These are phyloP conservation scores for Entamoeba moshkovskii DNA, from an alignment of 208 protist species.

Conservation along the genomic window DNA sequence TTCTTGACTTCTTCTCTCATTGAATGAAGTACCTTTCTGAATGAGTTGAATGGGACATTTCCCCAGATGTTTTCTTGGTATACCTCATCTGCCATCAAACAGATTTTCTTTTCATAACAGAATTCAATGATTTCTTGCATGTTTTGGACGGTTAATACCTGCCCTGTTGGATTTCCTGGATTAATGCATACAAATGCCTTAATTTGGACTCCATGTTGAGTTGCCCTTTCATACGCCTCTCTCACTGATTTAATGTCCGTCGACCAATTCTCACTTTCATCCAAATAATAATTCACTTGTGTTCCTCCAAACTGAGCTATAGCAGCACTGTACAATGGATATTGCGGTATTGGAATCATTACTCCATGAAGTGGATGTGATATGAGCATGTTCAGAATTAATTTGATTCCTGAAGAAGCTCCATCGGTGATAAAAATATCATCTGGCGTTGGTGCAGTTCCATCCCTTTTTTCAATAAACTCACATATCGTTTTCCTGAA, in stretches of 20 bases:
- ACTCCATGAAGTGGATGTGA: constrained; percentile 28
- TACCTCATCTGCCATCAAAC: constrained; percentile 91
- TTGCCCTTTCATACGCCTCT: constrained; percentile 45
- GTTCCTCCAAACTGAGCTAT: constrained; percentile 72
- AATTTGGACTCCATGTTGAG: constrained; percentile 41
- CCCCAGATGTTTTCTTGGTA: constrained; percentile 93
- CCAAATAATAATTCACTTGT: constrained; percentile 72
- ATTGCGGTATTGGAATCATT: constrained; percentile 94
- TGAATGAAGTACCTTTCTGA: constrained; percentile 55
- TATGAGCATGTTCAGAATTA: constrained; percentile 57
- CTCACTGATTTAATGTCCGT: constrained; percentile 55
- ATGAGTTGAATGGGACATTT: constrained; percentile 56
- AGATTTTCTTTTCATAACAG: constrained; percentile 49
- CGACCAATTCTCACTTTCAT: constrained; percentile 69
- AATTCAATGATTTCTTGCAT: constrained; percentile 64
- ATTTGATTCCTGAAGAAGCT: constrained; percentile 68
- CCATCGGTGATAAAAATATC: constrained; percentile 87
- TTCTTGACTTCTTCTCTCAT: constrained; percentile 40
- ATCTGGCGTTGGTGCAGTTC: constrained; percentile 35
- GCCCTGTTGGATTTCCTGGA: constrained; percentile 92
- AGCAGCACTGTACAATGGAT: constrained; percentile 93
- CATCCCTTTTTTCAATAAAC: constrained; percentile 78
- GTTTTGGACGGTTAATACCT: constrained; percentile 51
- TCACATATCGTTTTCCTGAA: constrained; percentile 57
- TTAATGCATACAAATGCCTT: constrained; percentile 89